Percentiles rank a stretch among this genome's conserved stretches.
Evolutionary conservation across 192 early-diverging fungal genomes (phyloP).

Genomic region (Coemansia furcata): DNA sequence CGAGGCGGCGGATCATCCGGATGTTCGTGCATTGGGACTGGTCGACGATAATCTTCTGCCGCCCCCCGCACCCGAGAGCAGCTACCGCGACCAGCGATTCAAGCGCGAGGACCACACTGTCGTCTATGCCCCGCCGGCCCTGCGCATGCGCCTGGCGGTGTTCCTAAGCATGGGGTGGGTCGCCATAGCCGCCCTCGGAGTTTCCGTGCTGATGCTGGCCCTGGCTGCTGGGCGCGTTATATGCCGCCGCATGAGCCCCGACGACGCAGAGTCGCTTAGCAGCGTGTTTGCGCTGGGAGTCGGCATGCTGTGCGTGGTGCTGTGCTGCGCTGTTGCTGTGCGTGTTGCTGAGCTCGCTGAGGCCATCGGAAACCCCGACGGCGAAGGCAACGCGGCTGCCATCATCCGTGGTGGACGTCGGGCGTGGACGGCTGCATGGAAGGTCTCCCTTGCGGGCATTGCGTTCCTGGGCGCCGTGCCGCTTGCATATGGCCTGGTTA

Average conservation of each 20-base stretch:
- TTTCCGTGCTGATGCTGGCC: constrained; percentile 52
- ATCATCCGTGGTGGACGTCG: constrained; percentile 6
- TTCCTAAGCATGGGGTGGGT: constrained; percentile 36
- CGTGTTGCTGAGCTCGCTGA: background rate
- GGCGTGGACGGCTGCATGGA: constrained; percentile 16
- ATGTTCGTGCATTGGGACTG: constrained; percentile 16
- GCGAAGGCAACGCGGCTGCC: constrained; percentile 7
- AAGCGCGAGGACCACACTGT: constrained; percentile 61
- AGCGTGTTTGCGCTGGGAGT: constrained; percentile 75
- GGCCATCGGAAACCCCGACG: background rate
- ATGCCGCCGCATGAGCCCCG: constrained; percentile 12
- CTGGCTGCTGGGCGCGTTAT: constrained; percentile 52
- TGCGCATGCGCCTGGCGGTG: constrained; percentile 14
- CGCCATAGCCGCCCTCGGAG: constrained; percentile 38
- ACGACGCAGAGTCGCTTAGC: constrained; percentile 54
- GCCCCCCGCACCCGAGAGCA: constrained; percentile 31
- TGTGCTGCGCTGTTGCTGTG: constrained; percentile 12
- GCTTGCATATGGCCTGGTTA: constrained; percentile 27
- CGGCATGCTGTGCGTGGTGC: constrained; percentile 60
- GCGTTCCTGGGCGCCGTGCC: constrained; percentile 34
- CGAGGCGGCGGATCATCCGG: constrained; percentile 58
- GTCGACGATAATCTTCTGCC: constrained; percentile 28
- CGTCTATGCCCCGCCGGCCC: constrained; percentile 74
- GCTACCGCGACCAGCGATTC: constrained; percentile 57
- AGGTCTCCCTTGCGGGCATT: background rate